Base-by-base conservation (phyloP, 805 yeast species). In the Candida corydali region DNA sequence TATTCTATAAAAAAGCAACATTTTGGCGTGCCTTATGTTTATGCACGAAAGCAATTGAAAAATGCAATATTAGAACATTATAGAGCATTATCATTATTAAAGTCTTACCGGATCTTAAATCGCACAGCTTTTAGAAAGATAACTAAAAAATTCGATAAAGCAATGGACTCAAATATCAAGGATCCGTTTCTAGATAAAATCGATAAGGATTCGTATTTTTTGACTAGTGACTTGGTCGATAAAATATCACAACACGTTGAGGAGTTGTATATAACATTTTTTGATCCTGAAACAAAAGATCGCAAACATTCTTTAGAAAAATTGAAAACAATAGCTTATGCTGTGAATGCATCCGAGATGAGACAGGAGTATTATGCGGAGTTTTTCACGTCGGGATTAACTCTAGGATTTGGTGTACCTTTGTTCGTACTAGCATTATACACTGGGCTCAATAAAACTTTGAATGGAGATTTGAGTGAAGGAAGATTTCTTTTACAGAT, bases 41-140 rank as follows among this genome's bases (percentile, higher is more conserved):
- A 70, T 34, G 93, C 94, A 3, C 65, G 80, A 46, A 65, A 81
- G 43, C 84, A 80, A 60, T 61, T 86, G 39, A 82, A 82, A 47
- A 64, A 68, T 20, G 94, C 94, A 0, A 55, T 82, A 18, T 60
- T 76, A 39, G 95, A 86, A 51, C 81, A 74, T 46, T 87, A 86
- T 55, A 70, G 91, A 40, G 75, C 84, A 7, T 63, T 87, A 43
- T 85, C 84, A 41, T 68, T 86, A 24, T 60, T 85, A 34, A 76
- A 76, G 44, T 81, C 86, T 0, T 93, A 80, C 56, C 70, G 86
- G 45, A 67, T 80, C 32, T 59, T 89, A 47, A 93, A 93, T 59
- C 70, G 88, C 20, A 88, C 95, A 0, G 98, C 94, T 0, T 78
- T 89, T 50, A 74, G 96, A 36, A 93, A 93, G 51, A 80, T 93